Percentiles rank a stretch among this genome's conserved stretches.
phyloP scores from a whole-genome alignment of 1,139 yeast genomes.

The Pichia norvegensis region DNA sequence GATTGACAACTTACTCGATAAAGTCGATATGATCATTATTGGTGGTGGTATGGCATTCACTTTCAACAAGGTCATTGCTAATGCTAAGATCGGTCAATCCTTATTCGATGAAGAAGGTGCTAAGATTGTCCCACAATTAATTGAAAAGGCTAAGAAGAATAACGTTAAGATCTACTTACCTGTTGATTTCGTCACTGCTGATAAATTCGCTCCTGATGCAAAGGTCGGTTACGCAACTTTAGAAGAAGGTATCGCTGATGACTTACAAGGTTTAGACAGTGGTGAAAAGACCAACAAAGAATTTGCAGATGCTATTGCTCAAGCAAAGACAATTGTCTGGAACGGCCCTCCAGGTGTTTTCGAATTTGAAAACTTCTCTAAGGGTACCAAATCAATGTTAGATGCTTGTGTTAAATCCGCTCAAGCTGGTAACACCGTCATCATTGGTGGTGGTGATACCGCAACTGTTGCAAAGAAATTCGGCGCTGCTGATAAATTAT shows the following conservation, averaged over 20 bases:
- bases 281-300: conserved; percentile 81
- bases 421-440: conserved; percentile 84
- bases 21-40: conserved; percentile 83
- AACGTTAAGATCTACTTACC: conserved; percentile 88
- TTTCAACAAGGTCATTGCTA: conserved; percentile 84
- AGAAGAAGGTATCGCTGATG: conserved; percentile 83
- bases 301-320: conserved; percentile 70
- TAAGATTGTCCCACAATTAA: conserved; percentile 78
- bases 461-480: conserved; percentile 97
- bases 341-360: conserved; percentile 99
- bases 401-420: conserved; percentile 83
- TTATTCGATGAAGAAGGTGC: conserved; percentile 89
- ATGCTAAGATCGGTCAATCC: conserved; percentile 81
- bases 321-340: conserved; percentile 97
- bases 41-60: conserved; percentile 99
- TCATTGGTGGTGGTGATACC: conserved; percentile 99
- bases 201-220: conserved; percentile 88
- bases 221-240: conserved; percentile 71
- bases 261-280: conserved; percentile 90
- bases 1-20: conserved; percentile 91
- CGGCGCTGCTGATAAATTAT: conserved; percentile 89
- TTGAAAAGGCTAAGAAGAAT: conserved; percentile 92
- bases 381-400: conserved; percentile 82
- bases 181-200: conserved; percentile 89
- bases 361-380: conserved; percentile 84